phyloP scores from a whole-genome alignment of 2,329 filamentous ascomycete genomes.

The Neofusicoccum sp. region DNA sequence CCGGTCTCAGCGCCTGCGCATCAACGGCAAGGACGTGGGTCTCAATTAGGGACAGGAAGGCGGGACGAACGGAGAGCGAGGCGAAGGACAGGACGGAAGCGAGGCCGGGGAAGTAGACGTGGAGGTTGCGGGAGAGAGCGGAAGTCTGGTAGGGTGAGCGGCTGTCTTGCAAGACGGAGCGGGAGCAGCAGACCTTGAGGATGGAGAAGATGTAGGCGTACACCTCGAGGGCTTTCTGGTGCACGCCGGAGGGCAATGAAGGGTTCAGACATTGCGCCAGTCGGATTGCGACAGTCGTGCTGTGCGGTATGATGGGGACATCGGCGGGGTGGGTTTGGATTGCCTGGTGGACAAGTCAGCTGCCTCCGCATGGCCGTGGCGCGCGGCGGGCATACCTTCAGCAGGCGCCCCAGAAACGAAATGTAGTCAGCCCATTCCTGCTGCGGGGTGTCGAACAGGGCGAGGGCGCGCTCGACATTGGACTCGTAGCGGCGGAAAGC shows the following conservation, averaged over 20 bases:
- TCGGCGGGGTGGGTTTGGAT: conserved; percentile 82
- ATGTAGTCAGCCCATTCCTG: conserved; percentile 99
- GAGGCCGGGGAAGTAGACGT: conserved; percentile 86
- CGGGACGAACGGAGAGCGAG: conserved; percentile 83
- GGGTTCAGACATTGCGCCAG: conserved; percentile 95
- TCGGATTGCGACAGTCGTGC: conserved; percentile 81
- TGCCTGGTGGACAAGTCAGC: conserved; percentile 57
- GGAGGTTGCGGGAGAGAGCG: conserved; percentile 77
- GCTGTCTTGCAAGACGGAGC: conserved; percentile 62
- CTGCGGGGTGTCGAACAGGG: conserved; percentile 87
- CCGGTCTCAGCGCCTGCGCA: conserved; percentile 73
- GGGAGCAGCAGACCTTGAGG: conserved; percentile 57
- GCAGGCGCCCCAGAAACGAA: conserved; percentile 85
- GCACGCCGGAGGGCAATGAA: conserved; percentile 88
- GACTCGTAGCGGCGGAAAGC: conserved; percentile 85
- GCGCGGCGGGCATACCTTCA: conserved; percentile 66
- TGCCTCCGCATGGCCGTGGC: not conserved
- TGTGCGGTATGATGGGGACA: conserved; percentile 75
- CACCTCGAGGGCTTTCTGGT: conserved; percentile 95
- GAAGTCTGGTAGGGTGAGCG: conserved; percentile 49
- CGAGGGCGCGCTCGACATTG: conserved; percentile 82
- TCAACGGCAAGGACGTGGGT: conserved; percentile 75
- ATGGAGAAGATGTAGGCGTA: conserved; percentile 87
- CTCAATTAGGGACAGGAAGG: conserved; percentile 84
- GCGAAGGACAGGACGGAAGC: conserved; percentile 91